These are phyloP conservation scores for Basidiobolus meristosporus DNA, from an alignment of 371 early-diverging fungal genomes.

Conservation along the genomic window DNA sequence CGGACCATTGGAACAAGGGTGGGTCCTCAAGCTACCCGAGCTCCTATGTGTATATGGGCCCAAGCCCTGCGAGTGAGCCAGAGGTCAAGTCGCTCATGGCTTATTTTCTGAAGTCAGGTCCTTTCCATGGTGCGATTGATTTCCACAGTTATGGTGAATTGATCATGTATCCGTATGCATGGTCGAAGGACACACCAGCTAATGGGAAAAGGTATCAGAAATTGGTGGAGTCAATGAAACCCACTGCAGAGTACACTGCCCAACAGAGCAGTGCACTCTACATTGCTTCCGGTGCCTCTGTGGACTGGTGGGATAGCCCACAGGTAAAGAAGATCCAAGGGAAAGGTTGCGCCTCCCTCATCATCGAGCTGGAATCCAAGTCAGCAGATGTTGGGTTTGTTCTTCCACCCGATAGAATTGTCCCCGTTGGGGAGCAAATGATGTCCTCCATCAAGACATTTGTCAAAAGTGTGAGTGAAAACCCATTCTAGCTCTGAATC, in stretches of 20 bases:
- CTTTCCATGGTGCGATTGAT: constrained; percentile 19
- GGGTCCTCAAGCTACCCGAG: constrained; percentile 15
- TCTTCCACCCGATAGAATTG: constrained; percentile 14
- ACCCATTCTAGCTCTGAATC: too few species aligned
- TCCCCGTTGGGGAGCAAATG: constrained; percentile 19
- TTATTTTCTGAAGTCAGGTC: constrained; percentile 10
- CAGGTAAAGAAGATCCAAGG: too few species aligned
- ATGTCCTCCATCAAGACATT: too few species aligned
- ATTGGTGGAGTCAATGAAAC: too few species aligned
- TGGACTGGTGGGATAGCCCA: constrained; percentile 3
- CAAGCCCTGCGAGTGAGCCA: constrained; percentile 15
- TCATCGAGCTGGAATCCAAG: too few species aligned
- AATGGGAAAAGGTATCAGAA: background rate
- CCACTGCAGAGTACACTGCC: background rate
- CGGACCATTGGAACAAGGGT: constrained; percentile 18
- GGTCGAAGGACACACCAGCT: constrained; percentile 1
- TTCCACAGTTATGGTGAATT: constrained; percentile 16
- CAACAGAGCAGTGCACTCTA: constrained; percentile 1
- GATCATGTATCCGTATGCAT: constrained; percentile 10
- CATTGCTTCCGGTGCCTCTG: constrained; percentile 1
- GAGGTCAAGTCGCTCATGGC: constrained; percentile 13
- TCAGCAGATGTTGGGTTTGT: constrained; percentile 9
- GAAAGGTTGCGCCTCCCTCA: too few species aligned
- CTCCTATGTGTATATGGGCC: constrained; percentile 20
- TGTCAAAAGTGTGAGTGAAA: too few species aligned